phyloP scores from a whole-genome alignment of 2,329 filamentous ascomycete genomes.

The Penicillium sp. region DNA sequence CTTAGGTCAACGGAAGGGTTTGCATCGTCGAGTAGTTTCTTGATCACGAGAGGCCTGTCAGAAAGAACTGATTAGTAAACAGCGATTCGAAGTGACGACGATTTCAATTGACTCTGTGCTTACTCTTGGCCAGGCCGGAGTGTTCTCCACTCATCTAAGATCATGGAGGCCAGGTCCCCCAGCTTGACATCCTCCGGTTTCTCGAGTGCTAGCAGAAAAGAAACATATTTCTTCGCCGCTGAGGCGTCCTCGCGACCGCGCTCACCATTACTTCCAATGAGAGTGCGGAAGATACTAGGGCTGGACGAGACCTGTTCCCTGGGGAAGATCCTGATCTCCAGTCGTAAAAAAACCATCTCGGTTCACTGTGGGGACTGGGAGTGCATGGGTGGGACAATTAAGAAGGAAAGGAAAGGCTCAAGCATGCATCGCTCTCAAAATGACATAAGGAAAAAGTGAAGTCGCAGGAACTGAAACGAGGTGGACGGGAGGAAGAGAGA shows the following conservation, averaged over 20 bases:
- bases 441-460: not conserved
- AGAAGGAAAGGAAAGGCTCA: not conserved
- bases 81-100: not conserved
- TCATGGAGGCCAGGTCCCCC: constrained; percentile 30
- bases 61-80: constrained; percentile 2
- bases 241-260: constrained; percentile 1
- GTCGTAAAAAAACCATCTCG: constrained; percentile 38
- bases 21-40: constrained; percentile 38
- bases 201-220: constrained; percentile 32
- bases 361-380: not conserved
- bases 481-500: not conserved
- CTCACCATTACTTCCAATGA: constrained; percentile 17
- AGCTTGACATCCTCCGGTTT: constrained; percentile 33
- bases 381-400: not conserved
- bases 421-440: not conserved
- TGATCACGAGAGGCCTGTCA: constrained; percentile 36
- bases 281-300: constrained; percentile 14
- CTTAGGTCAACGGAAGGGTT: constrained; percentile 33
- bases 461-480: not conserved
- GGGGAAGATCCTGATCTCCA: constrained; percentile 36
- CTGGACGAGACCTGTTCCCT: constrained; percentile 20
- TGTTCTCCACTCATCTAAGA: constrained; percentile 34
- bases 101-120: constrained; percentile 12
- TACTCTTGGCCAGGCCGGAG: constrained; percentile 34
- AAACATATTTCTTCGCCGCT: constrained; percentile 20